These are phyloP conservation scores for Beauveria brongniartii DNA, from an alignment of 2,329 filamentous ascomycete genomes.

Conservation along the genomic window DNA sequence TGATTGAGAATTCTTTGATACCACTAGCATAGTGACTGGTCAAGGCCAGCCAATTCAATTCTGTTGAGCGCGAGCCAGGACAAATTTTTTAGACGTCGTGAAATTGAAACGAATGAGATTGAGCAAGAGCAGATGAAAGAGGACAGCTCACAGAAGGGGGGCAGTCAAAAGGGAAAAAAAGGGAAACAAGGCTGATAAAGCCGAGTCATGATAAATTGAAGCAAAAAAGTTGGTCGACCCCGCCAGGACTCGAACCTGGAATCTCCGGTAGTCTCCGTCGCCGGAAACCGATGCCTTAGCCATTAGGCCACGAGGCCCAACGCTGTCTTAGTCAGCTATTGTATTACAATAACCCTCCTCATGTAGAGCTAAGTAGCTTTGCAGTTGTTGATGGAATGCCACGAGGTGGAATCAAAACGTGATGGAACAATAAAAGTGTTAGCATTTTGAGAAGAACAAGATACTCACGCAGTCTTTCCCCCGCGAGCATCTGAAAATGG, in stretches of 20 bases:
- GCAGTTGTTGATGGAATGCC: too few relatives aligned
- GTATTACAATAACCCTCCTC: background rate
- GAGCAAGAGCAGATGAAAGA: background rate
- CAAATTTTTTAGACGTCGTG: too few relatives aligned
- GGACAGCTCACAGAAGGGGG: background rate
- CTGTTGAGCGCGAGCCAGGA: background rate
- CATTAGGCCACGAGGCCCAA: slow-evolving; percentile 9
- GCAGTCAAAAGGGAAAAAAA: background rate
- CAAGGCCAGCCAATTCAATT: too few relatives aligned
- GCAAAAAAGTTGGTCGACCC: background rate
- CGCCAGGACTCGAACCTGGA: slow-evolving; percentile 11
- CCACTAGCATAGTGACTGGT: background rate
- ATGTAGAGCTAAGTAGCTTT: too few relatives aligned
- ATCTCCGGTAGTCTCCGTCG: background rate
- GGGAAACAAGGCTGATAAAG: background rate
- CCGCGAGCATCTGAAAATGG: too few relatives aligned
- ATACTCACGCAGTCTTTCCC: too few relatives aligned
- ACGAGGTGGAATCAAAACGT: too few relatives aligned
- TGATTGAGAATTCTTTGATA: background rate
- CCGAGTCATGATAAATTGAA: background rate
- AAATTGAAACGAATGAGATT: too few relatives aligned
- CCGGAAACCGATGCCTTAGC: slow-evolving; percentile 9
- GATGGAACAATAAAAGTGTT: rapidly evolving
- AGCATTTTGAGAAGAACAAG: too few relatives aligned
- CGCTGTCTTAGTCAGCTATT: background rate